Evolutionary conservation across 176 grass and related monocot genomes (phyloP).

Genomic region (bread wheat (Triticum aestivum)): IWGSC_CS_RefSeq_v2.1 NC_057798.1:411245935-411246434

Average conservation of each 20-base stretch:
- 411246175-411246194: slow-evolving; percentile 38
- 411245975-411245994: slow-evolving; percentile 33
- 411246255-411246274: slow-evolving; percentile 5
- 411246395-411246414: neutral
- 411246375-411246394: neutral
- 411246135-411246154: slow-evolving; percentile 30
- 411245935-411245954: slow-evolving; percentile 22
- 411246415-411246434: slow-evolving; percentile 18
- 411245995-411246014: slow-evolving; percentile 52
- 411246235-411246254: neutral
- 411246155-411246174: slow-evolving; percentile 22
- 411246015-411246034: slow-evolving; percentile 48
- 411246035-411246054: slow-evolving; percentile 37
- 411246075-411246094: slow-evolving; percentile 1
- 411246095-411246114: slow-evolving; percentile 23
- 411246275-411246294: slow-evolving; percentile 43
- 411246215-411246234: slow-evolving; percentile 1
- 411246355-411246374: slow-evolving; percentile 25
- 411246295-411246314: slow-evolving; percentile 23
- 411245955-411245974: slow-evolving; percentile 6
- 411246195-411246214: slow-evolving; percentile 47
- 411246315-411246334: slow-evolving; percentile 43
- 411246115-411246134: slow-evolving; percentile 16
- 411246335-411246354: neutral
- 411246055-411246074: slow-evolving; percentile 35